Evolutionary conservation across 768 basidiomycete genomes (phyloP), one percentile per base, ranked within the genome.

Genomic region (Russula olivacea): DNA sequence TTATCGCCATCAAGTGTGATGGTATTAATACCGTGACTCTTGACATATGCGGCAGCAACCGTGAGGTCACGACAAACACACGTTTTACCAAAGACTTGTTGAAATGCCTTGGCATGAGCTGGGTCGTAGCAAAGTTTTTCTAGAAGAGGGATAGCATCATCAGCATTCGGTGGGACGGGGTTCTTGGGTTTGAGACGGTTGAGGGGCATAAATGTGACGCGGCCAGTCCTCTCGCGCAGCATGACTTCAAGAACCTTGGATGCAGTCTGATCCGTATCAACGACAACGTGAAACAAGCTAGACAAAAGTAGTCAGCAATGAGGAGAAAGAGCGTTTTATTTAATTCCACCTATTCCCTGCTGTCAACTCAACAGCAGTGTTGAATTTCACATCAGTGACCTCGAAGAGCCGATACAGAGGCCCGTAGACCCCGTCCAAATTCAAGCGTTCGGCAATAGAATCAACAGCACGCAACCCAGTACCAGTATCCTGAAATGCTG

Each of bases 1-100:
- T 93, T 93, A 79, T 99, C 97, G 54, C 97, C 97, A 68, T 96
- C 95, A 43, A 97, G 83, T 1, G 97, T 99, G 74, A 98, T 98
- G 23, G 93, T 94, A 75, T 96, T 98, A 72, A 98, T 88, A 1
- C 87, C 87, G 71, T 98, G 94, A 69, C 87, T 90, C 73, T 96
- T 89, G 55, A 95, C 93, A 73, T 97, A 98, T 10, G 91, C 90
- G 7, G 93, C 91, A 25, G 94, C 95, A 66, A 93, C 88, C 10
- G 88, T 87, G 60, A 99, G 82, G 72, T 97, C 93, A 50, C 89
- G 84, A 72, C 96, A 98, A 25, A 99, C 92, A 73, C 95, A 93
- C 0, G 96, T 98, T 75, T 93, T 93, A 41, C 95, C 94, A 67
- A 99, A 99, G 12, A 98, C 95, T 71, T 98, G 97, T 69, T 93